These are phyloP conservation scores for Suillus clintonianus DNA, from an alignment of 768 basidiomycete species.

Conservation along the genomic window DNA sequence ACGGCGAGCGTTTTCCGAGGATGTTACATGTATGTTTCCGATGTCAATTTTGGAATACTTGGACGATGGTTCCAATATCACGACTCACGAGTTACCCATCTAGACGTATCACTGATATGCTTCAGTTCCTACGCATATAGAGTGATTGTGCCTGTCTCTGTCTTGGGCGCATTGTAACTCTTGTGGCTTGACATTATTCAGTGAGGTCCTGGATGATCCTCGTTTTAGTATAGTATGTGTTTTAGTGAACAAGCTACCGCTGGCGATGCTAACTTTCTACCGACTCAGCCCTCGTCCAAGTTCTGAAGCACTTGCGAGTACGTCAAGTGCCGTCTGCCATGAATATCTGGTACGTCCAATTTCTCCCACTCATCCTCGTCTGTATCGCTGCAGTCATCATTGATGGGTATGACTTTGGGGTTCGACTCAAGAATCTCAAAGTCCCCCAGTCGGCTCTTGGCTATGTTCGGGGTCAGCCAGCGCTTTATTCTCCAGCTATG, in stretches of 20 bases:
- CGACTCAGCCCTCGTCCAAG: conserved; percentile 3
- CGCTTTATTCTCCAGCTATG: not conserved
- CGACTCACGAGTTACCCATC: too few relatives aligned
- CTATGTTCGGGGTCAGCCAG: conserved; percentile 8
- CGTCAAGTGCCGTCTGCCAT: conserved; percentile 11
- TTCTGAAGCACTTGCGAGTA: conserved; percentile 27
- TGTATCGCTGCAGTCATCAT: conserved; percentile 9
- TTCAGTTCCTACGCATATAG: too few relatives aligned
- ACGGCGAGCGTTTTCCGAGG: not conserved
- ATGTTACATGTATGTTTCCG: not conserved
- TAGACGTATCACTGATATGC: too few relatives aligned
- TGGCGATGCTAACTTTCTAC: not conserved
- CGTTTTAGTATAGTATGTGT: not conserved
- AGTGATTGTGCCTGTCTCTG: too few relatives aligned
- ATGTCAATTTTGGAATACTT: not conserved
- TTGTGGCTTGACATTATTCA: too few relatives aligned
- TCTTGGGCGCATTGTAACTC: too few relatives aligned
- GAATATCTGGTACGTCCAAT: conserved; percentile 11
- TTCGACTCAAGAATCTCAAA: conserved; percentile 24
- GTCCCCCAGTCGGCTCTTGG: conserved; percentile 9
- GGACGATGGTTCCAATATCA: not conserved
- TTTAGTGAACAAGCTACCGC: not conserved
- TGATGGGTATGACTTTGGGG: conserved; percentile 19
- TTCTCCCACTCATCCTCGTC: conserved; percentile 22
- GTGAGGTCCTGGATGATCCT: too few relatives aligned